These are phyloP conservation scores for Pseudovirgaria hyperparasitica DNA, from an alignment of 2,329 filamentous ascomycete genomes.

Conservation along the genomic window DNA sequence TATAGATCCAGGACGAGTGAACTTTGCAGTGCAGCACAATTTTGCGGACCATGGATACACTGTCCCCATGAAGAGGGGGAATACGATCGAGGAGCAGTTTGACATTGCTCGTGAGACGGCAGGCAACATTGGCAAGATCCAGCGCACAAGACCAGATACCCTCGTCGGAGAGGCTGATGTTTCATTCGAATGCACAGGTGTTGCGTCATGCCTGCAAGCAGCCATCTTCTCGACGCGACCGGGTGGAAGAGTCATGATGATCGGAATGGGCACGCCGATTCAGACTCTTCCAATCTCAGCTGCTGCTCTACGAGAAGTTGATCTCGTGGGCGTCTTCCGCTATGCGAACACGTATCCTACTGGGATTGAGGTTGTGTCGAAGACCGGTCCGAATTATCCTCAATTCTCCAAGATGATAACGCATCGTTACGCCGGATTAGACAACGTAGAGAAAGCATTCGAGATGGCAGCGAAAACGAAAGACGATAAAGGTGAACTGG, in stretches of 20 bases:
- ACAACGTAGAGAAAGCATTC: conserved; percentile 50
- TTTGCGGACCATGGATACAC: conserved; percentile 34
- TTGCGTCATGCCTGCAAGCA: conserved; percentile 62
- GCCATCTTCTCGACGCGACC: conserved; percentile 57
- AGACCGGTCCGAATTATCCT: conserved; percentile 38
- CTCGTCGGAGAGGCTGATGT: conserved; percentile 51
- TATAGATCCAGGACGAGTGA: conserved; percentile 43
- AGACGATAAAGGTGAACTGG: conserved; percentile 54
- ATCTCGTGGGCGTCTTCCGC: conserved; percentile 66
- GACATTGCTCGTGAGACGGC: conserved; percentile 38
- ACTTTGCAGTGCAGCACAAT: conserved; percentile 40
- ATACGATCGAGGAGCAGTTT: conserved; percentile 40
- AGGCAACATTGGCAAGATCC: conserved; percentile 26
- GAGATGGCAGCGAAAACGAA: conserved; percentile 56
- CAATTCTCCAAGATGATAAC: conserved; percentile 61
- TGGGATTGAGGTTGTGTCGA: conserved; percentile 49
- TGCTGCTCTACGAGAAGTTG: conserved; percentile 61
- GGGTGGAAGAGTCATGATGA: conserved; percentile 61
- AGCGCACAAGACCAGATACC: conserved; percentile 15
- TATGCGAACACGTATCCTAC: conserved; percentile 66
- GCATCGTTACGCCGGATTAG: conserved; percentile 55
- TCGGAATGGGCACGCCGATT: conserved; percentile 68
- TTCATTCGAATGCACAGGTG: conserved; percentile 67
- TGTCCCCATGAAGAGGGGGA: conserved; percentile 33
- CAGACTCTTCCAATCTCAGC: conserved; percentile 63